Evolutionary conservation across 2,329 filamentous ascomycete genomes (phyloP), one percentile per base, ranked within the genome.

Genomic region (Diaporthe amygdali): DNA sequence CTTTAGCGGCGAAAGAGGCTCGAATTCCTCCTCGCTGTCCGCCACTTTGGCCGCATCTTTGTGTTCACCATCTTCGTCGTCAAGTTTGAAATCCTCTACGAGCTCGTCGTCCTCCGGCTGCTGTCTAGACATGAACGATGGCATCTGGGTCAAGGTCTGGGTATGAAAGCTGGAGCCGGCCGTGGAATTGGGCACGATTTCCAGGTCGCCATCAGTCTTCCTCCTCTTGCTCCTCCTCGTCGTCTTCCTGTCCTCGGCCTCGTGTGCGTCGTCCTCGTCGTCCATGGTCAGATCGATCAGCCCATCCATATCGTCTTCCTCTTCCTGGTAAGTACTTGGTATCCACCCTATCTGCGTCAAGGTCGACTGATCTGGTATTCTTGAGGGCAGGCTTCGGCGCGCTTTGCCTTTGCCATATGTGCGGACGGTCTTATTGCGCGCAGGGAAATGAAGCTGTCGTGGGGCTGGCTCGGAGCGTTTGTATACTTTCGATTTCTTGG

Each of bases 81-180:
- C 70, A 7, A 69, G 32, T 4, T 14, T 20, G 34, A 72, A 71
- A 1, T 71, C 69, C 5, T 59, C 54, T 5, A 72, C 75, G 12
- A 72, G 64, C 3, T 79, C 76, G 7, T 76, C 68, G 46, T 69
- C 68, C 8, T 67, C 66, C 25, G 64, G 54, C 64, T 72, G 70
- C 51, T 55, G 55, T 39, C 70, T 56, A 1, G 68, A 64, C 46
- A 66, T 27, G 34, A 70, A 66, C 4, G 76, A 75, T n/a, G 79
- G 70, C 46, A 81, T 74, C 71, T 82, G 80, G 2, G 80, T 81
- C 52, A 82, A 44, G 5, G 80, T 81, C 70, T 81, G 80, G 1
- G 80, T 81, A 39, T 80, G 76, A 41, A 78, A 80, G 5, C 76
- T 78, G 17, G 77, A 78, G 22, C 27, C 72, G 7, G 78, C 75